Evolutionary conservation across 345 rosid genomes (phyloP).

Genomic region (Stellera chamaejasme): DNA sequence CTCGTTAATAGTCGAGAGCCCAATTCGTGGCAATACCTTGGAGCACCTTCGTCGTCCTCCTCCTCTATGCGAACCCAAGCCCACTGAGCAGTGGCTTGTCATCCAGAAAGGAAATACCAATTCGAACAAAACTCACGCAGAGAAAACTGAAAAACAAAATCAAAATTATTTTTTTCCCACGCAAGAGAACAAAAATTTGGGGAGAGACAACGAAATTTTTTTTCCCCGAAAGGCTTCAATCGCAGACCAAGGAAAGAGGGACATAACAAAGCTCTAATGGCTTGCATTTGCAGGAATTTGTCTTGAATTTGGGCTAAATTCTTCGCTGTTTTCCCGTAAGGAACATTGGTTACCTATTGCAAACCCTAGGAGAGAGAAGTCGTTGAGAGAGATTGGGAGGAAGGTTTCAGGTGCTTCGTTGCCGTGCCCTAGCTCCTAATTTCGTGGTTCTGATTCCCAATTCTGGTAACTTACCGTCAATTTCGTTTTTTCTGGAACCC

Average conservation of each 20-base stretch:
- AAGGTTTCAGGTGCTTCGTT: constrained; percentile 14
- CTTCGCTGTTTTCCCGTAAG: constrained; percentile 11
- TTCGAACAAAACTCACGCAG: constrained; percentile 4
- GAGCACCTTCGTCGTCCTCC: constrained; percentile 10
- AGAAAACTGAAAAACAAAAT: constrained; percentile 6
- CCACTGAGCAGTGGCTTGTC: constrained; percentile 6
- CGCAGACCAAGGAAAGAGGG: constrained; percentile 9
- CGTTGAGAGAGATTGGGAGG: constrained; percentile 3
- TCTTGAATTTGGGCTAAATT: constrained; percentile 17
- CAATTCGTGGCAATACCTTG: neutral
- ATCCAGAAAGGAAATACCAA: constrained; percentile 1
- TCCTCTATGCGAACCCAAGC: constrained; percentile 7
- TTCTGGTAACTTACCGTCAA: constrained; percentile 28
- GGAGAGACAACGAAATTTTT: neutral
- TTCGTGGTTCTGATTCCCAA: constrained; percentile 14
- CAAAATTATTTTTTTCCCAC: neutral
- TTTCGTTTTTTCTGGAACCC: constrained; percentile 28
- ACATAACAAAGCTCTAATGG: constrained; percentile 13
- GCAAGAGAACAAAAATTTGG: too few species aligned
- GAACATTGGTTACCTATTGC: constrained; percentile 10
- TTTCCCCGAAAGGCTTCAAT: neutral
- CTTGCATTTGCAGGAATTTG: constrained; percentile 14
- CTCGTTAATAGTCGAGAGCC: neutral
- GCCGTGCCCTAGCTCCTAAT: constrained; percentile 33
- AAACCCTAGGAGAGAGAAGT: constrained; percentile 52